phyloP scores from a whole-genome alignment of 768 basidiomycete species.

The Fomitopsis pulvina region DNA sequence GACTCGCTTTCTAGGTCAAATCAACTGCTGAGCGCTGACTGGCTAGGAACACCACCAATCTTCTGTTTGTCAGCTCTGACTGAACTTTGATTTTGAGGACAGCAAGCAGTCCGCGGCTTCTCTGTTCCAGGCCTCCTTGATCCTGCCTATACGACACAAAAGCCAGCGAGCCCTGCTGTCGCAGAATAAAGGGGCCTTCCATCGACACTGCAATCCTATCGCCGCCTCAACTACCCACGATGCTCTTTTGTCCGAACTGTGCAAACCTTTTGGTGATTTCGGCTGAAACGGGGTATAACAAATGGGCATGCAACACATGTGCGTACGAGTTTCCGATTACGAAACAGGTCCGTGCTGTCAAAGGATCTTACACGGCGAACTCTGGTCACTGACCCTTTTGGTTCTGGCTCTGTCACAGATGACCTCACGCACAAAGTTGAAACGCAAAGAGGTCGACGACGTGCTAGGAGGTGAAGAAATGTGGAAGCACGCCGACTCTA shows the following conservation, averaged over 20 bases:
- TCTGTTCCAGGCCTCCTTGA: too few relatives aligned
- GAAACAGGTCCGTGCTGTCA: conserved; percentile 52
- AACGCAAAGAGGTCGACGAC: conserved; percentile 91
- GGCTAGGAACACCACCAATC: too few relatives aligned
- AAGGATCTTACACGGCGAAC: background rate
- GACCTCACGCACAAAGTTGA: conserved; percentile 81
- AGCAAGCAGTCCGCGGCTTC: too few relatives aligned
- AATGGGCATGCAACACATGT: conserved; percentile 91
- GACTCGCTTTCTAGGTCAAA: too few relatives aligned
- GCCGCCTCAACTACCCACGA: too few relatives aligned
- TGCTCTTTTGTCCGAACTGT: conserved; percentile 95
- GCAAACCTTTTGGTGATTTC: conserved; percentile 82
- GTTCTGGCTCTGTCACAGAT: conserved; percentile 44
- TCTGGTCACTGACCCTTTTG: background rate
- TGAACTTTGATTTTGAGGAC: too few relatives aligned
- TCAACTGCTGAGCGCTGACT: too few relatives aligned
- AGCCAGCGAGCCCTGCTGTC: too few relatives aligned
- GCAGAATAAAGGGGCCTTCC: too few relatives aligned
- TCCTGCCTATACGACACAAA: too few relatives aligned
- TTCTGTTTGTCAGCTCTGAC: too few relatives aligned
- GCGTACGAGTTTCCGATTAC: conserved; percentile 93
- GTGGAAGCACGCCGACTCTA: conserved; percentile 92
- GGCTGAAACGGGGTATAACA: conserved; percentile 74
- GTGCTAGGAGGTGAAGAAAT: conserved; percentile 91
- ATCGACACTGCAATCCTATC: too few relatives aligned